These are phyloP conservation scores for Circinella minor DNA, from an alignment of 371 early-diverging fungal genomes.

Conservation along the genomic window DNA sequence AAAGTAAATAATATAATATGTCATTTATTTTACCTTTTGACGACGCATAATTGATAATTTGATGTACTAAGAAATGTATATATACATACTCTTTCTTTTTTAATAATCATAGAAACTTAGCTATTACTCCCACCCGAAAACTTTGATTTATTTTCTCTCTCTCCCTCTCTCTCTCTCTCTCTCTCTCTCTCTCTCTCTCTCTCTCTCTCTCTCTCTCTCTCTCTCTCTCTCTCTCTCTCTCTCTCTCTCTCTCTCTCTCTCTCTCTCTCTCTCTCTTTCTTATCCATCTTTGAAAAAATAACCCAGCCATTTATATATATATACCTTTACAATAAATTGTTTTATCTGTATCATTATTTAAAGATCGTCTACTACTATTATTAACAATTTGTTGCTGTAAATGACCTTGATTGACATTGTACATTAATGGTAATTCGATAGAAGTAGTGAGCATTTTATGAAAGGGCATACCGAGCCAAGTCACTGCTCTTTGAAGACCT, in stretches of 20 bases:
- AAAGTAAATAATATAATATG: too few relatives aligned
- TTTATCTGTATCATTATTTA: not conserved
- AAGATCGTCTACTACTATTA: slow-evolving; percentile 1
- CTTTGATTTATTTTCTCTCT: too few relatives aligned
- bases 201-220: too few relatives aligned
- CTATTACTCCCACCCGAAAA: too few relatives aligned
- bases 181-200: too few relatives aligned
- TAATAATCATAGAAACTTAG: too few relatives aligned
- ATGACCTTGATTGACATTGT: slow-evolving; percentile 9
- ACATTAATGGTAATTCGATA: not conserved
- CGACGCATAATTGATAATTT: slow-evolving; percentile 21
- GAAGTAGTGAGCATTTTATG: slow-evolving; percentile 3
- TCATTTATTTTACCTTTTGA: slow-evolving; percentile 5
- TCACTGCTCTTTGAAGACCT: slow-evolving; percentile 8
- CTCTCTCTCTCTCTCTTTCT: not conserved
- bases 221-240: too few relatives aligned
- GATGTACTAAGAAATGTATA: slow-evolving; percentile 8
- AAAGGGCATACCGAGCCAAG: slow-evolving; percentile 18
- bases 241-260: too few relatives aligned
- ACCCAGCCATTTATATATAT: too few relatives aligned
- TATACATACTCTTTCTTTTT: too few relatives aligned
- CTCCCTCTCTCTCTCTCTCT: too few relatives aligned
- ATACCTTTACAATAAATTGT: not conserved
- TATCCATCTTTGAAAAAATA: not conserved
- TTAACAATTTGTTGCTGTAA: not conserved